Percentiles rank a stretch among this genome's conserved stretches.
These are phyloP conservation scores for Fagopyrum tataricum DNA, from an alignment of 148 eudicot genomes.

Conservation along the genomic window DNA sequence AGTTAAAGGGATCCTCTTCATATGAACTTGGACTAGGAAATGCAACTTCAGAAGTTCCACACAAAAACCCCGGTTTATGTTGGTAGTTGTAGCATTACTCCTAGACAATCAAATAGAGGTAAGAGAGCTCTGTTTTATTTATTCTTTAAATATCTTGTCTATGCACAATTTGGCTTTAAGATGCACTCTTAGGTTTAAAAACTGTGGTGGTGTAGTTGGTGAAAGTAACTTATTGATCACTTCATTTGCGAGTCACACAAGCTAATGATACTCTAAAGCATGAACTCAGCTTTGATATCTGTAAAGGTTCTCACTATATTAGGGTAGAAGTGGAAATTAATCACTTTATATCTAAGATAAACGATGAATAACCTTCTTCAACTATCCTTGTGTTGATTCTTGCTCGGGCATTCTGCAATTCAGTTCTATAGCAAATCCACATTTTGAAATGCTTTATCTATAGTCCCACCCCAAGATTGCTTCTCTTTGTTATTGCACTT, in stretches of 20 bases:
- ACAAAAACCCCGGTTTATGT: constrained; percentile 63
- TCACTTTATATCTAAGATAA: neutral
- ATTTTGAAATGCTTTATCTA: neutral
- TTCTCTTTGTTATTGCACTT: neutral
- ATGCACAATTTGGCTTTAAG: neutral
- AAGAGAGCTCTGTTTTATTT: neutral
- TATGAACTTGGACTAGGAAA: constrained; percentile 58
- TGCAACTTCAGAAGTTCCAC: constrained; percentile 53
- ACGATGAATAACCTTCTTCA: neutral
- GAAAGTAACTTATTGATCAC: neutral
- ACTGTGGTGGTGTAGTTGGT: neutral
- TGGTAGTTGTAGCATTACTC: constrained; percentile 57
- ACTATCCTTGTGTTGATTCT: neutral
- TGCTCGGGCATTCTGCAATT: neutral
- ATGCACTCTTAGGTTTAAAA: neutral
- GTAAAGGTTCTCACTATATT: neutral
- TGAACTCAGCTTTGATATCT: neutral
- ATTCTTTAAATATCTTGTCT: neutral
- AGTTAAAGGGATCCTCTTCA: constrained; percentile 47
- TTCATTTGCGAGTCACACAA: neutral
- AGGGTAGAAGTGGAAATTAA: neutral
- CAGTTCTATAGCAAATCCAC: too few species aligned
- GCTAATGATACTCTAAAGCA: neutral
- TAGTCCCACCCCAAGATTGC: neutral
- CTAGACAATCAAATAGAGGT: constrained; percentile 73